Base-by-base conservation (phyloP, 306 rosid genomes). In the Chamaecrista fasciculata region DNA sequence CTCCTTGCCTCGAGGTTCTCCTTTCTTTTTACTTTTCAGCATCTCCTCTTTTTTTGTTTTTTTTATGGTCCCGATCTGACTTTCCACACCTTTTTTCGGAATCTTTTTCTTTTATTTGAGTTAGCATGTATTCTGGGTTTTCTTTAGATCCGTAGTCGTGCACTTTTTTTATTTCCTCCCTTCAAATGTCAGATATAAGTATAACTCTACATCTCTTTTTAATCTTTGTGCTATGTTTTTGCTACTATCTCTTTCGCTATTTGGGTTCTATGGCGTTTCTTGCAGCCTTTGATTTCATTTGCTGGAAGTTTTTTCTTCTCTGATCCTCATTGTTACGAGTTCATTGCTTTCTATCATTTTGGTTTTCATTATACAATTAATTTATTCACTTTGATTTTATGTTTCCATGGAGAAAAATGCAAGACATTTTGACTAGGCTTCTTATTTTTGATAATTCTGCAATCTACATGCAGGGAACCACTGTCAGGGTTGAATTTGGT, bases 401-500 rank as follows among this genome's bases (percentile, higher is more conserved):
- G 68, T 62, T 62, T 24, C 23, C 37, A 5, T 3, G 14, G 37
- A 26, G 23, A 46, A 42, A 23, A 62, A 40, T 62, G 37, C 52
- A 5, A 34, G 29, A 39, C 33, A 21, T 37, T 61, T 24, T 61
- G 21, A 37, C 12, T 12, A n/a, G 28, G 31, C 47, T 36, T 60
- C 36, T 36, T 34, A 37, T 60, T 40, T 60, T 18, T 34, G 48
- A 16, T 36, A 12, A 4, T 60, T 36, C n/a, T n/a, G n/a, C n/a
- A n/a, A n/a, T n/a, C n/a, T n/a, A n/a, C n/a, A n/a, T n/a, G 46
- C 84, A 93, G 99, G 99, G 99, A 25, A 89, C 91, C 21, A 81
- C 96, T 49, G 99, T 94, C 58, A 87, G 97, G 86, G 99, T 91
- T 84, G 97, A 91, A 76, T 86, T 87, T 68, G 99, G 99, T 59